Evolutionary conservation across 2,329 filamentous ascomycete species (phyloP).

Genomic region (Aspergillus pseudoterreus): DNA sequence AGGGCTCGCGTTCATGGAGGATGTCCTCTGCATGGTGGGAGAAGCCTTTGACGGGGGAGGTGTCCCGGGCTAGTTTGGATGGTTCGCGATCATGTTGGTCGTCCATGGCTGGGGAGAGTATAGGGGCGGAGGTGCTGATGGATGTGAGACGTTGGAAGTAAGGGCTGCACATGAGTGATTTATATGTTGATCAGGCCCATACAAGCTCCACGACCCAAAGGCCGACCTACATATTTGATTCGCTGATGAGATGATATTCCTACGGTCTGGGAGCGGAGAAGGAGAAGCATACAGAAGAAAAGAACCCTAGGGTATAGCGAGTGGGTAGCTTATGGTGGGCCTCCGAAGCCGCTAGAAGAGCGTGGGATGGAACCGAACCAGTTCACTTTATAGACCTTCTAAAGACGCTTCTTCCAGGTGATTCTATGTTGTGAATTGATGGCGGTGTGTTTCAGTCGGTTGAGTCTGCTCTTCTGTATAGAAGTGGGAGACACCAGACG

Average conservation of each 20-base stretch:
- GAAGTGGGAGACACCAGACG: too few relatives aligned
- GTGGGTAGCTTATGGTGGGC: too few relatives aligned
- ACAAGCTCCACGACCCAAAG: neutral
- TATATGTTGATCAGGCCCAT: conserved; percentile 5
- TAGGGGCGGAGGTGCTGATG: neutral
- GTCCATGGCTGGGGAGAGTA: conserved; percentile 14
- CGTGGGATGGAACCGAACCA: too few relatives aligned
- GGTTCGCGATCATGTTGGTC: neutral
- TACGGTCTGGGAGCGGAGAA: too few relatives aligned
- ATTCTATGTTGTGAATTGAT: too few relatives aligned
- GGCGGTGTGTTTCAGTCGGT: too few relatives aligned
- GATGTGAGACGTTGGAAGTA: neutral
- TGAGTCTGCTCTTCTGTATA: too few relatives aligned
- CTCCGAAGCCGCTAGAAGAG: too few relatives aligned
- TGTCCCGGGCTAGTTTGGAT: conserved; percentile 1
- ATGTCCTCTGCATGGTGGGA: conserved; percentile 33
- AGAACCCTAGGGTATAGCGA: too few relatives aligned
- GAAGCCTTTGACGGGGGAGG: conserved; percentile 21
- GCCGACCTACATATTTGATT: conserved; percentile 10
- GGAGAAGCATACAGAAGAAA: too few relatives aligned
- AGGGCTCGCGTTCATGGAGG: conserved; percentile 27
- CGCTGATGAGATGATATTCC: neutral
- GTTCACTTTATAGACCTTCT: too few relatives aligned
- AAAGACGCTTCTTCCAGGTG: too few relatives aligned
- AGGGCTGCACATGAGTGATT: neutral